A percentile compares a stretch with the other conserved stretches of the same genome.
phyloP scores from a whole-genome alignment of 2,329 filamentous ascomycete species.

The Coleophoma cylindrospora region DNA sequence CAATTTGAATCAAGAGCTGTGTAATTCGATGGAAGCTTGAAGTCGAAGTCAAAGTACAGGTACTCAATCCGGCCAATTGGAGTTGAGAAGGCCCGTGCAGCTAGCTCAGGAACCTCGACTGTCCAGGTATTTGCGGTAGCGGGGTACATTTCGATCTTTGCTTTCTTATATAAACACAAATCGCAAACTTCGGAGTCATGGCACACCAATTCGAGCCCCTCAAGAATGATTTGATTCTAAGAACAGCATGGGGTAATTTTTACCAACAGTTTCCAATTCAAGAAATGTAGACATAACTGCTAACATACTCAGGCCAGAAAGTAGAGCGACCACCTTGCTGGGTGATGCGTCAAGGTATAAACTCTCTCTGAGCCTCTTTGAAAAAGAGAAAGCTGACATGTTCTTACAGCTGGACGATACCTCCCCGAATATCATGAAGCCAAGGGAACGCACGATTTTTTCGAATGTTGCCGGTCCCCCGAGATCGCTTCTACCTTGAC shows the following conservation, averaged over 20 bases:
- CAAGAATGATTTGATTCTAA: slow-evolving; percentile 87
- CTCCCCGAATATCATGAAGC: slow-evolving; percentile 96
- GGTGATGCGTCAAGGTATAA: slow-evolving; percentile 95
- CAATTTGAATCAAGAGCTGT: too few species aligned
- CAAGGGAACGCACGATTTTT: slow-evolving; percentile 89
- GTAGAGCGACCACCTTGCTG: slow-evolving; percentile 94
- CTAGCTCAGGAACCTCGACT: too few species aligned
- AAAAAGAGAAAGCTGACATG: slow-evolving; percentile 4
- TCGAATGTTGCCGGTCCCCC: slow-evolving; percentile 91
- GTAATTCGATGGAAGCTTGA: too few species aligned
- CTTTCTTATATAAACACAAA: too few species aligned
- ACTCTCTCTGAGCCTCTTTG: slow-evolving; percentile 1
- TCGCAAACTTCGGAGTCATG: too few species aligned
- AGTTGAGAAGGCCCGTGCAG: too few species aligned
- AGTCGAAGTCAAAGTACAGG: too few species aligned
- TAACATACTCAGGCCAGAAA: slow-evolving; percentile 60
- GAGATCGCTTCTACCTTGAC: slow-evolving; percentile 92
- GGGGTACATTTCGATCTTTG: too few species aligned
- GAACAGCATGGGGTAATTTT: slow-evolving; percentile 74
- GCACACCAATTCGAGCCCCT: slow-evolving; percentile 62
- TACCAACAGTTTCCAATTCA: slow-evolving; percentile 1
- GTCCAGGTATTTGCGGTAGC: too few species aligned
- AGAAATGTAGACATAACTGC: slow-evolving; percentile 4
- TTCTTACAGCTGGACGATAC: slow-evolving; percentile 75
- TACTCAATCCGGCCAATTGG: too few species aligned